These are phyloP conservation scores for Ochromonas danica DNA, from an alignment of 108 stramenopile genomes.

Conservation along the genomic window DNA sequence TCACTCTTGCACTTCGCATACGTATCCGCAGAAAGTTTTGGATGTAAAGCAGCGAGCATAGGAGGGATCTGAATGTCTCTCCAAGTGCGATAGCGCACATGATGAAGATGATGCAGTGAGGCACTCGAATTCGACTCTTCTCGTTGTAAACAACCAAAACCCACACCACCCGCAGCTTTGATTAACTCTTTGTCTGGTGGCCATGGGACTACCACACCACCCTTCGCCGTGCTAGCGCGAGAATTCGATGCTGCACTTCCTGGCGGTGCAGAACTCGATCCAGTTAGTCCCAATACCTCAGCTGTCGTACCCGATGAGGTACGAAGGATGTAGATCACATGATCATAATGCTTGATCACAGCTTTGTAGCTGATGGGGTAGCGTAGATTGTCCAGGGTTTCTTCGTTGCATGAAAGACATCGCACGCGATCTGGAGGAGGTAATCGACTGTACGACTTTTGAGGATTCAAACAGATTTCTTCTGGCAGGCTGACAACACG, in stretches of 20 bases:
- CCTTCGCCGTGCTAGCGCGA: constrained; percentile 43
- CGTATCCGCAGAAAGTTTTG: constrained; percentile 57
- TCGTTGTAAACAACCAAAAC: constrained; percentile 61
- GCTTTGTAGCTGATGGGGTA: constrained; percentile 71
- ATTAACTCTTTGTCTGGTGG: constrained; percentile 67
- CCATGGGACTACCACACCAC: constrained; percentile 50
- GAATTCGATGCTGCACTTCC: constrained; percentile 52
- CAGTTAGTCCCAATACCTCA: background rate
- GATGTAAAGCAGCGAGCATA: constrained; percentile 65
- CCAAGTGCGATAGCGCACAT: constrained; percentile 27
- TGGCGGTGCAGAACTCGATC: background rate
- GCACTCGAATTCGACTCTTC: background rate
- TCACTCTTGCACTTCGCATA: constrained; percentile 66
- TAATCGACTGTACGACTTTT: constrained; percentile 59
- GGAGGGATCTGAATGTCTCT: constrained; percentile 67
- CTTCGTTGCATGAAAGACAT: constrained; percentile 64
- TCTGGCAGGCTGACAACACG: constrained; percentile 61
- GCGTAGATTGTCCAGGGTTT: constrained; percentile 48
- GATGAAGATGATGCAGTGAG: background rate
- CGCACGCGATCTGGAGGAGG: constrained; percentile 45
- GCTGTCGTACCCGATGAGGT: background rate
- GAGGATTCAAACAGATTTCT: constrained; percentile 56
- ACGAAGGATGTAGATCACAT: constrained; percentile 39
- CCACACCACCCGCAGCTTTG: constrained; percentile 68
- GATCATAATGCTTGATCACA: constrained; percentile 70